These are phyloP conservation scores for Lecanoromycetidae sp. DNA, from an alignment of 2,329 filamentous ascomycete species.

Conservation along the genomic window DNA sequence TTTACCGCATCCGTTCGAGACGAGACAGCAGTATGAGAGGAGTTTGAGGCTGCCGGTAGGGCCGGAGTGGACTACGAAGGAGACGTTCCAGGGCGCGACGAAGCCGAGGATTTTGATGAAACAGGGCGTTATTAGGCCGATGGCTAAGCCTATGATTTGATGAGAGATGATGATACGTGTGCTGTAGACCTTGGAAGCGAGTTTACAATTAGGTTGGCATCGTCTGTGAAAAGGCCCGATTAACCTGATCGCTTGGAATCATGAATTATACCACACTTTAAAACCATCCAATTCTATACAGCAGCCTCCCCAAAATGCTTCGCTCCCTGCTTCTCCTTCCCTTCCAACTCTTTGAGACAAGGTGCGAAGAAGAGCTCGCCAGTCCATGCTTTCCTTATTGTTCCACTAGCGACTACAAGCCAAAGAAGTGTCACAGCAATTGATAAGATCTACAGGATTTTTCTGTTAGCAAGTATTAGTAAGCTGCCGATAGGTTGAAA, in stretches of 20 bases:
- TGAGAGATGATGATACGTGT: too few relatives aligned
- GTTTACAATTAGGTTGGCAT: too few relatives aligned
- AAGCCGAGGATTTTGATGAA: conserved; percentile 86
- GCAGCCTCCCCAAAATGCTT: not conserved
- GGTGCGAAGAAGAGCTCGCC: conserved; percentile 44
- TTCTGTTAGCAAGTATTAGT: not conserved
- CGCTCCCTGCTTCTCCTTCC: conserved; percentile 14
- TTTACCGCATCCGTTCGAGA: conserved; percentile 85
- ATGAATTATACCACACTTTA: too few relatives aligned
- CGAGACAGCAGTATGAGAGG: conserved; percentile 76
- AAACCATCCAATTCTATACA: too few relatives aligned
- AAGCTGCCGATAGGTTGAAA: not conserved
- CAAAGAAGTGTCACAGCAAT: conserved; percentile 42
- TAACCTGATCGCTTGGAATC: too few relatives aligned
- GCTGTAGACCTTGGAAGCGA: too few relatives aligned
- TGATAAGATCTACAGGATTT: conserved; percentile 34
- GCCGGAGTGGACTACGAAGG: conserved; percentile 93
- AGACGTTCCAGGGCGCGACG: conserved; percentile 76
- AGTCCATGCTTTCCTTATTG: conserved; percentile 35
- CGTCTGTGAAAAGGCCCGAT: too few relatives aligned
- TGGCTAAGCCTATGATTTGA: conserved; percentile 61
- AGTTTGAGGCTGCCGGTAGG: conserved; percentile 77
- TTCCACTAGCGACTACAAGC: conserved; percentile 42
- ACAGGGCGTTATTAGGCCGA: conserved; percentile 76
- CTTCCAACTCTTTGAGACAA: conserved; percentile 34